Conservation (phyloP, 495 filamentous ascomycete species). For the Neohortaea acidophila region DNA sequence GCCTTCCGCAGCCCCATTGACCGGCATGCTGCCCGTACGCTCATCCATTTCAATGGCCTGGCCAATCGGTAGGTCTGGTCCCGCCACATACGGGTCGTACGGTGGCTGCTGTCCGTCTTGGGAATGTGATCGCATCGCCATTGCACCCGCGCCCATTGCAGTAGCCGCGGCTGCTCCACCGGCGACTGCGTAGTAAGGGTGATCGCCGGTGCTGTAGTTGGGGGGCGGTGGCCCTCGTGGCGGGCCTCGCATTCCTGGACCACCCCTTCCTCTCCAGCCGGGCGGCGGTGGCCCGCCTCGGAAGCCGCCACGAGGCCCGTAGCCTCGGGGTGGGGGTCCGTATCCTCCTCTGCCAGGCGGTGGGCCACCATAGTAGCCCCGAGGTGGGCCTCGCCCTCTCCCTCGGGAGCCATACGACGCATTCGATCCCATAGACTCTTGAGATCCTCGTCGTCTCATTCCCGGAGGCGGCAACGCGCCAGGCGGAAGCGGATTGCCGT, state of each 20-base stretch:
- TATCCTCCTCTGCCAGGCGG: constrained; percentile 28
- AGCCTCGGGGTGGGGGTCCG: constrained; percentile 22
- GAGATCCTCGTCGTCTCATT: constrained; percentile 37
- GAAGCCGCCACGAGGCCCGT: constrained; percentile 32
- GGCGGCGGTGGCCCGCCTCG: constrained; percentile 38
- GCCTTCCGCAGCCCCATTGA: too few relatives aligned
- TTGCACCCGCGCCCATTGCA: too few relatives aligned
- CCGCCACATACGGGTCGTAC: constrained; percentile 10
- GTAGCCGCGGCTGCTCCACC: too few relatives aligned
- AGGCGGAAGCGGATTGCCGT: constrained; percentile 47
- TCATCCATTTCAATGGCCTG: constrained; percentile 78
- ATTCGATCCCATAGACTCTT: constrained; percentile 17
- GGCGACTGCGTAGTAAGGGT: constrained; percentile 16
- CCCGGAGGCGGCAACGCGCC: constrained; percentile 33
- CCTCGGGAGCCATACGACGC: constrained; percentile 29
- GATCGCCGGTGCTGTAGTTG: constrained; percentile 21
- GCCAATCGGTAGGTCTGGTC: constrained; percentile 31
- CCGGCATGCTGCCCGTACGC: constrained; percentile 39
- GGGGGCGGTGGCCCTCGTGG: constrained; percentile 34
- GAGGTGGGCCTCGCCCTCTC: constrained; percentile 28
- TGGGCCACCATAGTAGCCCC: constrained; percentile 31
- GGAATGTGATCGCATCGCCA: constrained; percentile 2
- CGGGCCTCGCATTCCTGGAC: constrained; percentile 6
- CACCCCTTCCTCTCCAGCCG: constrained; percentile 9
- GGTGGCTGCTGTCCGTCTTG: constrained; percentile 5